Evolutionary conservation across 495 filamentous ascomycete species (phyloP), one percentile per base, ranked within the genome.

Genomic region (Cryomyces minteri): DNA sequence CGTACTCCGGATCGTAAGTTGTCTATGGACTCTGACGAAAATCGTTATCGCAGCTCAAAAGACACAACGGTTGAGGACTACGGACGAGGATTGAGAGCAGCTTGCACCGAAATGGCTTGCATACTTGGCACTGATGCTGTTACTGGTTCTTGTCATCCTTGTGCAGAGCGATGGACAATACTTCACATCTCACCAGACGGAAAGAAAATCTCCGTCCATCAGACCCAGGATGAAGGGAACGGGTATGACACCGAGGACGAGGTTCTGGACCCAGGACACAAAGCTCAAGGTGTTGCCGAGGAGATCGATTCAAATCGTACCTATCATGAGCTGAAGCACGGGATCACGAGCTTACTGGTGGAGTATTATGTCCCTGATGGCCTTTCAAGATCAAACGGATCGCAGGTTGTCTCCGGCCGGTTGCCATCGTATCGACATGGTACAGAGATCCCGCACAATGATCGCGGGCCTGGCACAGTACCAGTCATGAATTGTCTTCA

Each of bases 291-390:
- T 8, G 70, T 69, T 4, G 70, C 71, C 30, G 76, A 76, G 9
- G 68, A 71, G 6, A 68, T 83, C 8, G 82, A 84, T 30, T 62
- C 84, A 5, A 79, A 84, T 54, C 82, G 81, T 50, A 82, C 86
- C 51, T 83, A 90, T 51, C 82, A 90, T 59, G 78, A 83, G 44
- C 63, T 93, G 6, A 80, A 88, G 45, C 78, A 83, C 32, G 81
- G 84, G 5, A 81, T 94, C 40, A 63, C 83, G 40, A 87, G 84
- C 54, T 68, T 94, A 3, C 79, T 90, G 12, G 73, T 81, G 49
- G 84, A 90, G 37, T 83, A 78, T 47, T 82, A 86, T 50, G 78
- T 81, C 18, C 79, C 79, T 3, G 18, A 25, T 25, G 18, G 2
- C 18, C 18, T 25, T 25, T 25, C 18, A 25, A 25, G 18, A 25